Evolutionary conservation across 1,284 basidiomycete species (phyloP).

Genomic region (Trichosporon asahii): DNA sequence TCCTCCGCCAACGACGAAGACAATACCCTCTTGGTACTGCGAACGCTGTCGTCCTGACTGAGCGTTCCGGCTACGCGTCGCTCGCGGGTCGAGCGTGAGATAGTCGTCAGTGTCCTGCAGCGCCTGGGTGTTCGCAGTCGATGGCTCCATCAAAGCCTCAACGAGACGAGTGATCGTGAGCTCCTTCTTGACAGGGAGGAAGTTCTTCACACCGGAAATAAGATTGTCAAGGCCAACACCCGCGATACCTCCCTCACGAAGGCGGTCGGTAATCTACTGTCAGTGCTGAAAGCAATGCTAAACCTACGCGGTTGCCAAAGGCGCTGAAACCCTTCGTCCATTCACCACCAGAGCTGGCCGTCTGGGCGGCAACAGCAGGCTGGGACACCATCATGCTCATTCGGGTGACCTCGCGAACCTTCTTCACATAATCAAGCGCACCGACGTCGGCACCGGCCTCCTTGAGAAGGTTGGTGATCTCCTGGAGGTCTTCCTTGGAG

Average conservation of each 20-base stretch:
- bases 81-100: slow-evolving; percentile 86
- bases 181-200: slow-evolving; percentile 92
- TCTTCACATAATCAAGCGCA: slow-evolving; percentile 89
- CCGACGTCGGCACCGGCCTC: slow-evolving; percentile 73
- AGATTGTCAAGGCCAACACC: slow-evolving; percentile 76
- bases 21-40: slow-evolving; percentile 79
- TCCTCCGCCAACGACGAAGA: slow-evolving; percentile 95
- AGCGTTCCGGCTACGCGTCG: slow-evolving; percentile 59
- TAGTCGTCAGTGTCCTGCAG: slow-evolving; percentile 96
- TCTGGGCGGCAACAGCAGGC: slow-evolving; percentile 59
- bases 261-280: slow-evolving; percentile 68
- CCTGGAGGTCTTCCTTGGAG: slow-evolving; percentile 78
- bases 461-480: slow-evolving; percentile 82
- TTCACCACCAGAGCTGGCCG: slow-evolving; percentile 54
- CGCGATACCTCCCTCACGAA: slow-evolving; percentile 80
- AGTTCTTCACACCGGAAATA: slow-evolving; percentile 96
- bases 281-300: slow-evolving; percentile 10
- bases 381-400: slow-evolving; percentile 83
- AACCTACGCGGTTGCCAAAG: slow-evolving; percentile 76
- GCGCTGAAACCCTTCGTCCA: slow-evolving; percentile 81
- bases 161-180: slow-evolving; percentile 87
- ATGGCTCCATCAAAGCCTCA: slow-evolving; percentile 95
- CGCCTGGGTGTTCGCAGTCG: slow-evolving; percentile 84
- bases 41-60: slow-evolving; percentile 52
- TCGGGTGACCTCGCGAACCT: slow-evolving; percentile 81